Percentiles rank a stretch among this genome's conserved stretches.
phyloP scores from a whole-genome alignment of 352 stramenopile species.

The Phytopythium oedochilum region DNA sequence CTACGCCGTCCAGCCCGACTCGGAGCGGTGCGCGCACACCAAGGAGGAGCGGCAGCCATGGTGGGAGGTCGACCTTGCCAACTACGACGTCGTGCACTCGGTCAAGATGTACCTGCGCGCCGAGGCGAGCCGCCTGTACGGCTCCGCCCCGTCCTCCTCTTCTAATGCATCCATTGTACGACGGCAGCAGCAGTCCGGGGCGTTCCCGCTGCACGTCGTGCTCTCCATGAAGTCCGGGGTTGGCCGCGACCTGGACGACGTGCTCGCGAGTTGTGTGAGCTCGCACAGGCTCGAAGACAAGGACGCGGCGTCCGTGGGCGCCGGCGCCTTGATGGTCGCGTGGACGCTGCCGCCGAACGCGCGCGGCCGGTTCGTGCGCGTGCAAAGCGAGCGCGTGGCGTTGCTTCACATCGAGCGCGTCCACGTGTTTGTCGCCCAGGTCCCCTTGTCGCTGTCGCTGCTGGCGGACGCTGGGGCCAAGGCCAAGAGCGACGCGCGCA shows the following conservation, averaged over 20 bases:
- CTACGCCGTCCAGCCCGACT: constrained; percentile 24
- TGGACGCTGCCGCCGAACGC: constrained; percentile 46
- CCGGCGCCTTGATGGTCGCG: constrained; percentile 16
- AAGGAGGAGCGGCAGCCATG: constrained; percentile 49
- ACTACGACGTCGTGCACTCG: constrained; percentile 43
- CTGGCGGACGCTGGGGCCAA: constrained; percentile 14
- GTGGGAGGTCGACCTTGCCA: constrained; percentile 52
- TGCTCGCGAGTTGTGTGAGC: constrained; percentile 46
- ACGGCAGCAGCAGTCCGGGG: constrained; percentile 10
- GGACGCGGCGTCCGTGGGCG: constrained; percentile 6
- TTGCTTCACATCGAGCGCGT: constrained; percentile 61
- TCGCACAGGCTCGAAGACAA: constrained; percentile 27
- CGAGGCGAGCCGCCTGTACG: constrained; percentile 30
- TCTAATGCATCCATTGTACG: background rate
- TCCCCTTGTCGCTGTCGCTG: constrained; percentile 6
- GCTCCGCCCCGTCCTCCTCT: constrained; percentile 6
- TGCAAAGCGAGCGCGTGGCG: constrained; percentile 38
- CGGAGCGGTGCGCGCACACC: constrained; percentile 28
- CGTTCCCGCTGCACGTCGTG: constrained; percentile 48
- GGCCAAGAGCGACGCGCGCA: constrained; percentile 11
- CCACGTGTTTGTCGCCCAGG: constrained; percentile 41
- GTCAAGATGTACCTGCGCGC: constrained; percentile 39
- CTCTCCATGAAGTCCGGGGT: constrained; percentile 67
- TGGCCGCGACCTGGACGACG: constrained; percentile 49
- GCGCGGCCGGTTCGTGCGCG: constrained; percentile 53